Evolutionary conservation across 2,329 filamentous ascomycete species (phyloP), one percentile per base, ranked within the genome.

Genomic region (Didymella exigua): DNA sequence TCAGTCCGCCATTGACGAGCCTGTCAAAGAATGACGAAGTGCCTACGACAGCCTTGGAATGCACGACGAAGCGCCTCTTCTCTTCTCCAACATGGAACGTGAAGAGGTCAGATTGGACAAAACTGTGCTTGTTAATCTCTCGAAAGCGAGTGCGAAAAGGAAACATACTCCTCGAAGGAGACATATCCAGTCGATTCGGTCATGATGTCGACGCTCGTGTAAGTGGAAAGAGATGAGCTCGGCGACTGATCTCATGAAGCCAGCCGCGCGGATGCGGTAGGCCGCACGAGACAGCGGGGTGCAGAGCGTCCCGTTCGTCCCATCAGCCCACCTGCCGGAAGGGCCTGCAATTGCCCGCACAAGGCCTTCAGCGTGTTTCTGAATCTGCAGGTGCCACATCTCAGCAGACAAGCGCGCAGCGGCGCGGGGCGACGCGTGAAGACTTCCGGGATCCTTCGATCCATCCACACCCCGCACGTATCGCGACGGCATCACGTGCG

Each of bases 21-120:
- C 42, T 45, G 2, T 58, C 43, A 7, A 71, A 65, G 8, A 55
- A 34, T 9, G 56, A 34, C 6, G 59, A 66, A 0, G 53, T 60
- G 7, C 60, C 60, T 24, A 65, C 63, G 33, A 72, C 45, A 1
- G 60, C 66, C 41, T 51, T 52, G 0, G 68, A 62, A 30, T 70
- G 68, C 1, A 65, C 60, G 0, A 58, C 18, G 6, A 71, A 59
- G 0, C 40, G 23, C 11, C 49, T 59, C 40, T 50, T 59, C 11
- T 65, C 60, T 24, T 58, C 19, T 24, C 69, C 69, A 10, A 69
- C 31, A 6, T 58, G 41, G 49, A 72, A 71, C 0, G 63, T 71
- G 37, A 71, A 72, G 1, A 62, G 38, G 8, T 57, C 52, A 1
- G 64, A 69, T 33, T 60, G 54, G 4, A 68, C 40, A 6, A 69